These are phyloP conservation scores for Haberlea rhodopensis DNA, from an alignment of 257 asterid species.

Conservation along the genomic window DNA sequence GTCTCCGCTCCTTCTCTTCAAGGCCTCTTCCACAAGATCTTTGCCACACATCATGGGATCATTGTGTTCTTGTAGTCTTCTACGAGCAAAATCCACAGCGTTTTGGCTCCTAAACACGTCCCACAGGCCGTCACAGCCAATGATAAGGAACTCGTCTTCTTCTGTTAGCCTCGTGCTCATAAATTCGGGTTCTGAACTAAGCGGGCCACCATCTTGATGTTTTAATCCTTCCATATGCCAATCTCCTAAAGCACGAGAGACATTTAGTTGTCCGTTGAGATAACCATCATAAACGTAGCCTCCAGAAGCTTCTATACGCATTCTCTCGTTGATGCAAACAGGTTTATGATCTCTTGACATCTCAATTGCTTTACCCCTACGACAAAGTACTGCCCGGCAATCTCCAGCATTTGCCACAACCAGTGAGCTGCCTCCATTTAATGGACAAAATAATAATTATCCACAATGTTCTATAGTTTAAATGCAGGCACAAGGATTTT, in stretches of 20 bases:
- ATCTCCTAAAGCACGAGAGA: conserved; percentile 93
- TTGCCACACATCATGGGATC: conserved; percentile 71
- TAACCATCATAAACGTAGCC: conserved; percentile 83
- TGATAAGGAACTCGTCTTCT: conserved; percentile 88
- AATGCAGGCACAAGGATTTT: not conserved
- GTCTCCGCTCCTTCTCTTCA: conserved; percentile 87
- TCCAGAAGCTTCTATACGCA: conserved; percentile 89
- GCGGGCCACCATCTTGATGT: conserved; percentile 68
- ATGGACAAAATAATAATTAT: not conserved
- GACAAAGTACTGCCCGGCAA: conserved; percentile 92
- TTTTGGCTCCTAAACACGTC: conserved; percentile 94
- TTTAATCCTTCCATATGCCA: conserved; percentile 96
- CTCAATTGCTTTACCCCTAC: conserved; percentile 90
- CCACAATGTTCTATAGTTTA: not conserved
- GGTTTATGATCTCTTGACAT: conserved; percentile 98
- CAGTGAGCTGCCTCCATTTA: conserved; percentile 51
- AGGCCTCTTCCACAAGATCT: conserved; percentile 83
- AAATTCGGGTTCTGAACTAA: conserved; percentile 89
- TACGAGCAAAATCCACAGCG: conserved; percentile 93
- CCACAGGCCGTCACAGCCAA: conserved; percentile 95
- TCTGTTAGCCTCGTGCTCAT: conserved; percentile 65
- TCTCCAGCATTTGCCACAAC: conserved; percentile 99
- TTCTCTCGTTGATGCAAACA: conserved; percentile 47
- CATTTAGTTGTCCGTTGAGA: conserved; percentile 86
- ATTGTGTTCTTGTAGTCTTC: conserved; percentile 86